A percentile compares a stretch with the other conserved stretches of the same genome.
These are phyloP conservation scores for Albatrellus ellisii DNA, from an alignment of 768 basidiomycete species.

Conservation along the genomic window DNA sequence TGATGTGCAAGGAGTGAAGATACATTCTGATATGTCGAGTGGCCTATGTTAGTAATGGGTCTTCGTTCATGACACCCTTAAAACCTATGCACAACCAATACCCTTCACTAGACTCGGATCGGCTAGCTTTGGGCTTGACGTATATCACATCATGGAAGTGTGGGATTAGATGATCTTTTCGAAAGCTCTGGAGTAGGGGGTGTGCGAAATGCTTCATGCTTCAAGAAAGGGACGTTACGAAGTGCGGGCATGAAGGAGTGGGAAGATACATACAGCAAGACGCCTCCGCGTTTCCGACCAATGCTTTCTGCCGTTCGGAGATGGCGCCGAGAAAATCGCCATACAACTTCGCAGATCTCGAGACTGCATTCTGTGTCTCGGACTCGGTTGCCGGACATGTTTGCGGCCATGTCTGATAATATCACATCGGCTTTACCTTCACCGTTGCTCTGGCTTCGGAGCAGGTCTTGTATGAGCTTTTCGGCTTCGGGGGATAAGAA, in stretches of 20 bases:
- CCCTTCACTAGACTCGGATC: slow-evolving; percentile 65
- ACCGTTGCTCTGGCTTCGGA: slow-evolving; percentile 20
- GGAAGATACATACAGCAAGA: slow-evolving; percentile 37
- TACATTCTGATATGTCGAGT: no score
- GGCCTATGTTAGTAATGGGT: no score
- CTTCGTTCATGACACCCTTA: no score
- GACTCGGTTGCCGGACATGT: slow-evolving; percentile 55
- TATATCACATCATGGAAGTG: slow-evolving; percentile 55
- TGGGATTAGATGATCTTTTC: slow-evolving; percentile 38
- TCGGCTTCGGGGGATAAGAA: slow-evolving; percentile 52
- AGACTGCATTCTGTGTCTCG: slow-evolving; percentile 59
- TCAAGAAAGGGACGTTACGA: slow-evolving; percentile 5
- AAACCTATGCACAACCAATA: slow-evolving; percentile 83
- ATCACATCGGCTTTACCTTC: slow-evolving; percentile 58
- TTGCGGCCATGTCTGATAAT: slow-evolving; percentile 85
- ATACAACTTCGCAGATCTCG: slow-evolving; percentile 62
- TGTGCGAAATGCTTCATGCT: slow-evolving; percentile 84
- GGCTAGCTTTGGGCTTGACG: slow-evolving; percentile 74
- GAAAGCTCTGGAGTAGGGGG: slow-evolving; percentile 57
- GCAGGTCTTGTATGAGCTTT: slow-evolving; percentile 27
- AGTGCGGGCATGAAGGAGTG: slow-evolving; percentile 4
- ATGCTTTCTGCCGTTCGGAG: slow-evolving; percentile 33
- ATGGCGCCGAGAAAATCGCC: slow-evolving; percentile 46
- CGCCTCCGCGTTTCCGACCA: slow-evolving; percentile 32
- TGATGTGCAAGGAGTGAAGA: no score